Evolutionary conservation across 2,329 filamentous ascomycete species (phyloP).

Genomic region (Rutstroemia sp.): DNA sequence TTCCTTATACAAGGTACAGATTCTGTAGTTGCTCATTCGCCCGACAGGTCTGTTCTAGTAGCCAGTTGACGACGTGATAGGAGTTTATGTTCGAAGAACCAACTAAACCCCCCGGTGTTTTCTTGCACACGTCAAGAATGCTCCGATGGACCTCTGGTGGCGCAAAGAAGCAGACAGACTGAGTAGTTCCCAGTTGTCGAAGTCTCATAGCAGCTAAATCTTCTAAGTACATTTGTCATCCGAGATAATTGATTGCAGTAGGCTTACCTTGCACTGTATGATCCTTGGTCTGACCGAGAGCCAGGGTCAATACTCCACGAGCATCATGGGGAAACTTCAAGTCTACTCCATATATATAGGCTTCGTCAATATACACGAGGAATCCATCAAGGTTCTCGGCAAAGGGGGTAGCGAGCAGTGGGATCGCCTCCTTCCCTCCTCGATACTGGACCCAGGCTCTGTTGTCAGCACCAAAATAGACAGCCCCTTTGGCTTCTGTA

Average conservation of each 20-base stretch:
- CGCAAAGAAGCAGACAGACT: conserved; percentile 25
- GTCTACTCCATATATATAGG: conserved; percentile 23
- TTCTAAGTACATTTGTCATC: too few species aligned
- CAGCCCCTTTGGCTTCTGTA: conserved; percentile 8
- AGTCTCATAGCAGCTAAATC: conserved; percentile 55
- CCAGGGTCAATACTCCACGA: conserved; percentile 20
- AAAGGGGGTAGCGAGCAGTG: conserved; percentile 18
- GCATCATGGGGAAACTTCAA: conserved; percentile 17
- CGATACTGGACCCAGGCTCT: conserved; percentile 15
- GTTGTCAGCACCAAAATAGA: conserved; percentile 17
- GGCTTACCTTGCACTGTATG: conserved; percentile 42
- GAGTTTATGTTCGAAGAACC: conserved; percentile 8
- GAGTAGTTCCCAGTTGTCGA: conserved; percentile 43
- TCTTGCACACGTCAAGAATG: conserved; percentile 41
- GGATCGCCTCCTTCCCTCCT: conserved; percentile 10
- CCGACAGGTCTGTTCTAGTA: conserved; percentile 56
- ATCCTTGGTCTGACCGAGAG: conserved; percentile 22
- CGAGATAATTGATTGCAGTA: too few species aligned
- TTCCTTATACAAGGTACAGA: conserved; percentile 52
- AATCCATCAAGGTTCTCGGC: conserved; percentile 17
- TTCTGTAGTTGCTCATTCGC: conserved; percentile 51
- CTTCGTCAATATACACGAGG: conserved; percentile 24
- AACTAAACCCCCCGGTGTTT: conserved; percentile 14
- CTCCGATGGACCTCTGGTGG: conserved; percentile 35
- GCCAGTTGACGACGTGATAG: conserved; percentile 50